phyloP scores from a whole-genome alignment of 108 stramenopile genomes.

The Cyclotella sp. region DNA sequence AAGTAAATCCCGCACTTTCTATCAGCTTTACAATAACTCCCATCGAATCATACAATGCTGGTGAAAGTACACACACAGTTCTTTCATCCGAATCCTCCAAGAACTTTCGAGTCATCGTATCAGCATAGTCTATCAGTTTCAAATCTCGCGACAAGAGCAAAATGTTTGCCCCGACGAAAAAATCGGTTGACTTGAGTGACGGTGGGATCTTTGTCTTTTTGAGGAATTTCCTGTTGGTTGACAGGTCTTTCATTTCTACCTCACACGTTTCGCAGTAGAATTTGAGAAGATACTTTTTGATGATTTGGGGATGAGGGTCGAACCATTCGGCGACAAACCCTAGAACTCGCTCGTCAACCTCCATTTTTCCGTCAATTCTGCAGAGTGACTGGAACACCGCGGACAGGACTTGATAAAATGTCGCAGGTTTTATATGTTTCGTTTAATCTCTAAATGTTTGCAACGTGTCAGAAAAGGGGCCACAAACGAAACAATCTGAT shows the following conservation, averaged over 20 bases:
- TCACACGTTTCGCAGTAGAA: constrained; percentile 52
- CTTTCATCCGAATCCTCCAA: constrained; percentile 33
- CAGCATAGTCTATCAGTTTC: constrained; percentile 56
- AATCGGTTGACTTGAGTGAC: constrained; percentile 37
- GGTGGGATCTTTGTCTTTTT: constrained; percentile 49
- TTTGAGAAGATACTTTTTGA: constrained; percentile 52
- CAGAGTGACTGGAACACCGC: too few relatives aligned
- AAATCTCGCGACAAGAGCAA: constrained; percentile 50
- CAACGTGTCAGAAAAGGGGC: not conserved
- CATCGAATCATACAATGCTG: constrained; percentile 23
- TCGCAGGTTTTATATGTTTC: not conserved
- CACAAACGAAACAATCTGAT: not conserved
- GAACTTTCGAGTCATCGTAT: constrained; percentile 35
- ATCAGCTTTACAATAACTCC: constrained; percentile 33
- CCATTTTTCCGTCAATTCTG: constrained; percentile 12
- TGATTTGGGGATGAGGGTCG: constrained; percentile 58
- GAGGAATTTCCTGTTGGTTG: constrained; percentile 52
- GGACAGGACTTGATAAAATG: not conserved
- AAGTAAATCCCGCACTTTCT: constrained; percentile 33
- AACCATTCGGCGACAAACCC: constrained; percentile 61
- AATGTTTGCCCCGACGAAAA: constrained; percentile 39
- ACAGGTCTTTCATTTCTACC: constrained; percentile 57
- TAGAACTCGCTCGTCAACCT: constrained; percentile 33
- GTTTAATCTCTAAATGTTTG: too few relatives aligned
- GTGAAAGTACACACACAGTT: constrained; percentile 31